phyloP scores from a whole-genome alignment of 148 eudicot genomes.

The Oxyria digyna region DNA sequence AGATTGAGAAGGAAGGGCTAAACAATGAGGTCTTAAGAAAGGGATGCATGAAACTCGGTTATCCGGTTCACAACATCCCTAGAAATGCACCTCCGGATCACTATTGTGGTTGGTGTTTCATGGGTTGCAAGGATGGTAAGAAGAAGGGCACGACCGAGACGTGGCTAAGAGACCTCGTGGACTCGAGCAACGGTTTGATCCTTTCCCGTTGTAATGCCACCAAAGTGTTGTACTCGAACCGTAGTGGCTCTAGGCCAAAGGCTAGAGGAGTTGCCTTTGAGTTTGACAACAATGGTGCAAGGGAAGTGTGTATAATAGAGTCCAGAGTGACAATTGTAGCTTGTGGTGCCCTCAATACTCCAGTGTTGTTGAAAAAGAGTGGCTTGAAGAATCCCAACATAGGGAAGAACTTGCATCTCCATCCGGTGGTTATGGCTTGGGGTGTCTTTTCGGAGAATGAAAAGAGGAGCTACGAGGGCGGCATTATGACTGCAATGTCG shows the following conservation, averaged over 20 bases:
- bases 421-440: constrained; percentile 36
- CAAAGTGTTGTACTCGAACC: constrained; percentile 22
- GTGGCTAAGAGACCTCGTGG: constrained; percentile 55
- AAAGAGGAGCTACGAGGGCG: constrained; percentile 29
- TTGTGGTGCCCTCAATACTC: constrained; percentile 30
- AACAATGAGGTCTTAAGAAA: too few species aligned
- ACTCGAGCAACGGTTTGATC: constrained; percentile 50
- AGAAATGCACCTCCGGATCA: constrained; percentile 46
- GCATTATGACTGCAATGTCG: constrained; percentile 19
- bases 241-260: not conserved
- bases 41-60: constrained; percentile 56
- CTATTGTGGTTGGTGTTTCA: constrained; percentile 72
- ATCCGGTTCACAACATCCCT: constrained; percentile 31
- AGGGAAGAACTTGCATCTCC: constrained; percentile 27
- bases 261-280: not conserved
- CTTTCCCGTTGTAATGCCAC: constrained; percentile 30
- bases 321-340: constrained; percentile 28
- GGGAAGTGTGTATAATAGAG: constrained; percentile 15
- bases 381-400: constrained; percentile 27
- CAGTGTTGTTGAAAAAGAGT: constrained; percentile 25
- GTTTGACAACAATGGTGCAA: constrained; percentile 11
- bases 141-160: constrained; percentile 60
- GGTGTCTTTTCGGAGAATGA: constrained; percentile 29
- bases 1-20: too few species aligned
- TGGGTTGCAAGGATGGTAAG: constrained; percentile 63